Evolutionary conservation across 1,284 basidiomycete species (phyloP).

Genomic region (Marasmius fiardii): DNA sequence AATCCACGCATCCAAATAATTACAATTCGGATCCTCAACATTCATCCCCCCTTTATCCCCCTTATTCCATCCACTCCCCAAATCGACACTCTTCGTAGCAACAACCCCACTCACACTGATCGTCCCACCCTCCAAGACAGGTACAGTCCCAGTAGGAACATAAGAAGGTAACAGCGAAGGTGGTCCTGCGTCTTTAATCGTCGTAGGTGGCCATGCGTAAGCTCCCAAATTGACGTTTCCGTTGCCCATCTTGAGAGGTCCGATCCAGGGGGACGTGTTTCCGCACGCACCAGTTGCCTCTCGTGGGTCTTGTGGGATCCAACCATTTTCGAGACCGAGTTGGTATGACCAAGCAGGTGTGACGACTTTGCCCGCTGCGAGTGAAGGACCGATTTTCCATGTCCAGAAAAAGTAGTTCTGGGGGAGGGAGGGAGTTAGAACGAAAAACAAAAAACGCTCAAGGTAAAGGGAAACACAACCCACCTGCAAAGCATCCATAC

Average conservation of each 20-base stretch:
- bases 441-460: too few species aligned
- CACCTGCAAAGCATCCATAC: constrained; percentile 86
- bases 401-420: constrained; percentile 97
- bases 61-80: not conserved
- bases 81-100: not conserved
- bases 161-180: constrained; percentile 53
- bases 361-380: constrained; percentile 58
- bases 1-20: not conserved
- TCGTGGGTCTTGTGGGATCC: constrained; percentile 86
- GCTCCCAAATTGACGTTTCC: constrained; percentile 46
- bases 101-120: not conserved
- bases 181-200: constrained; percentile 48
- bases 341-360: constrained; percentile 89
- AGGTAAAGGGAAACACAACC: constrained; percentile 7
- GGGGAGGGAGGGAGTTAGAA: not conserved
- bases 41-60: not conserved
- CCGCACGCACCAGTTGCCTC: constrained; percentile 66
- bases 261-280: constrained; percentile 60
- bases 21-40: not conserved
- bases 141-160: constrained; percentile 54
- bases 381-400: constrained; percentile 83
- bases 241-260: constrained; percentile 65
- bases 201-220: constrained; percentile 61
- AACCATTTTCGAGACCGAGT: constrained; percentile 80
- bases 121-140: not conserved